phyloP scores from a whole-genome alignment of 768 basidiomycete species.

The Chalciporus pseudorubinellus region DNA sequence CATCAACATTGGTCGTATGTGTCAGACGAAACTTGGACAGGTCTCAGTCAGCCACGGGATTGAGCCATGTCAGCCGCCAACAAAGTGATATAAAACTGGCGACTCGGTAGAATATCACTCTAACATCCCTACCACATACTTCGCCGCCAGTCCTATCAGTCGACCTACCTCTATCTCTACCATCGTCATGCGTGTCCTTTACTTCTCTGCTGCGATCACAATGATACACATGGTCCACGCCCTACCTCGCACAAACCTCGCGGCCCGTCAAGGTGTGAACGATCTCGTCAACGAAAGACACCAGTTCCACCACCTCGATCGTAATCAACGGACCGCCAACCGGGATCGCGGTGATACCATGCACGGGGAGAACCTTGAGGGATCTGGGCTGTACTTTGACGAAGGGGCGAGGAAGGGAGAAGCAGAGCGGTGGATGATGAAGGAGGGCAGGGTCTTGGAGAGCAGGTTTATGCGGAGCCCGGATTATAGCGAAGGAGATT shows the following conservation, averaged over 20 bases:
- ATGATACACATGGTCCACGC: constrained; percentile 18
- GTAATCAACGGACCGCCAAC: constrained; percentile 25
- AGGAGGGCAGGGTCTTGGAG: not conserved
- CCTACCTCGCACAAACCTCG: constrained; percentile 25
- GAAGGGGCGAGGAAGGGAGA: not conserved
- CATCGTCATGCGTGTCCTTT: constrained; percentile 28
- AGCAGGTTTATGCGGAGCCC: constrained; percentile 24
- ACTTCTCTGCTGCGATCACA: constrained; percentile 26
- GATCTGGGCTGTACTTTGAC: not conserved
- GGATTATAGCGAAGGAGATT: constrained; percentile 26
- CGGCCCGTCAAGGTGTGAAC: constrained; percentile 11
- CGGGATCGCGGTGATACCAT: constrained; percentile 5
- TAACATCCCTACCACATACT: constrained; percentile 2
- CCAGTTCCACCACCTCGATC: constrained; percentile 31
- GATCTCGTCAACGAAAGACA: constrained; percentile 21
- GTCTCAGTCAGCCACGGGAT: constrained; percentile 18
- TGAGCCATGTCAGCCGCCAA: constrained; percentile 21
- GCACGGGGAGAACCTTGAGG: not conserved
- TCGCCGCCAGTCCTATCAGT: constrained; percentile 4
- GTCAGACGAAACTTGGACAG: not conserved
- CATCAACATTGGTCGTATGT: not conserved
- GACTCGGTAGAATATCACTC: not conserved
- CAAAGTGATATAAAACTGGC: constrained; percentile 14
- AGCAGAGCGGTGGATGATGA: not conserved
- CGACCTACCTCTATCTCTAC: constrained; percentile 8